Base-by-base conservation (phyloP, 2,329 filamentous ascomycete species). In the Fonsecaea multimorphosa region DNA sequence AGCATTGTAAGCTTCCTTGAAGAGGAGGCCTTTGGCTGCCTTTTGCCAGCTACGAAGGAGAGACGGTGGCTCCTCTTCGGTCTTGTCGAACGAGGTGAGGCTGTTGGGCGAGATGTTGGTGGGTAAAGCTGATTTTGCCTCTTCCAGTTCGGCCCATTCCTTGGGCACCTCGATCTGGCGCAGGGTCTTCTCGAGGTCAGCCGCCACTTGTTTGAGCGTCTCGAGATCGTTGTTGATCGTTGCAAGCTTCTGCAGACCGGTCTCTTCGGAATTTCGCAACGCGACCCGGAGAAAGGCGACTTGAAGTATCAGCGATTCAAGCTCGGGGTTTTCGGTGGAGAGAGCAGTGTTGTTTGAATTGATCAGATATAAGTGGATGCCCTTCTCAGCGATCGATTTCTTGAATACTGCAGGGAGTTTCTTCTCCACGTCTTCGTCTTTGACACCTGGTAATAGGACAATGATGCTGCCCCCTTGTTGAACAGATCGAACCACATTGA, bases 1-100 rank as follows among this genome's bases (percentile, higher is more conserved):
- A 27, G 92, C 93, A 68, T 86, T 89, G 75, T 93, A 98, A 0
- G 92, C 94, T 80, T 99, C 95, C 83, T 96, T 97, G 86, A 99
- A 99, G 3, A 87, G 87, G 64, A 99, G 84, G 55, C 89, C 91
- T 83, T 96, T 95, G 67, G 94, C 95, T 58, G 89, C 91, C 54
- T 89, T 85, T 79, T 93, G 86, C 92, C 93, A 97, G 77, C 90
- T 86, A 73, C 86, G 86, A 66, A 96, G 85, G 2, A 89, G 79
- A 2, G 85, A 84, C 27, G 89, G 83, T 44, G 84, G 81, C 77
- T 96, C 92, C 0, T 79, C 72, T 73, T 96, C 91, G 49, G 85
- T 82, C 80, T 94, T 96, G 71, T 91, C 85, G 75, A 93, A 96
- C 1, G 88, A 79, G 58, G 86, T 86, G 75, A 99, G 98, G 83